Base-by-base conservation (phyloP, 1,139 yeast genomes). In the Hyphopichia khmerensis region DNA sequence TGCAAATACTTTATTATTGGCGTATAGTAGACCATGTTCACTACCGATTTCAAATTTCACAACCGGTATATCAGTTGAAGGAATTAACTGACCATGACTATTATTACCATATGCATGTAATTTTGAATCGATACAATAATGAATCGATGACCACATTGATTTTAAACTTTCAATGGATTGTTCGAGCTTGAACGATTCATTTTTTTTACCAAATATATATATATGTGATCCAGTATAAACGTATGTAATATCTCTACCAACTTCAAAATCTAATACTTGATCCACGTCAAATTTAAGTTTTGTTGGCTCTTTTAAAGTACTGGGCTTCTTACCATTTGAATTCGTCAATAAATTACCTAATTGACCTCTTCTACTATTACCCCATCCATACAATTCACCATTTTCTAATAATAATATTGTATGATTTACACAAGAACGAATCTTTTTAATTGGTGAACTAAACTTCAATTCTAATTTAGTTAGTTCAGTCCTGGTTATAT, bases 141-240 rank as follows among this genome's bases (percentile, higher is more conserved):
- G 96, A 0, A 84, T 49, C 0, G 95, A 84, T 0, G 96, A 79
- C 98, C 98, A 91, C 85, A 93, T 91, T 6, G 84, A 56, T 36
- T 67, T 63, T 32, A 80, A 50, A 2, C 29, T 33, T 3, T 30
- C 29, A 5, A 48, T 38, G 18, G 35, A 33, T 4, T 24, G 8
- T 9, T 35, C 40, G 9, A 35, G 24, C 18, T 24, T 40, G 8
- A 35, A 37, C 1, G 40, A 21, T n/a, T 43, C 44, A 1, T 40
- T 41, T 3, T 37, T 40, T 30, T 50, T 53, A 1, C 67, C 69
- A 44, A 45, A 51, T 17, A 51, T 39, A 10, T 40, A 40, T 1
- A 56, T 11, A 7, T 35, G 38, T 7, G 42, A 34, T 11, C 31
- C 40, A 5, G 42, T 29, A 11, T 42, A 37, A 4, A 69, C 44